phyloP scores from a whole-genome alignment of 768 basidiomycete species.

The Rhodotorula toruloides region DNA sequence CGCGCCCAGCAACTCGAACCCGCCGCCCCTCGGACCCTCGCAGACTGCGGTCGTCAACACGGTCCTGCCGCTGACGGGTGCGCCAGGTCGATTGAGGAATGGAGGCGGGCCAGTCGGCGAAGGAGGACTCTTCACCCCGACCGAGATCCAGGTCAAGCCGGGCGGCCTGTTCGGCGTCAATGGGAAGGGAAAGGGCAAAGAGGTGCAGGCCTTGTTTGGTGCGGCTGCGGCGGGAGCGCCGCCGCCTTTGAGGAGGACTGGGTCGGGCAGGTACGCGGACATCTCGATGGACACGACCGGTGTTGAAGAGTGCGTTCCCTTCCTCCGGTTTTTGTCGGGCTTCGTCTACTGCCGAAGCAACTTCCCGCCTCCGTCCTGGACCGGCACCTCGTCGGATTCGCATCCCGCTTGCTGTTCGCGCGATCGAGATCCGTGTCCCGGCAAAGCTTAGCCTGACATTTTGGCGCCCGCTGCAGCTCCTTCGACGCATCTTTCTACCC shows the following conservation, averaged over 20 bases:
- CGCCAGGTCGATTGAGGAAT: background rate
- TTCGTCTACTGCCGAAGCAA: no score
- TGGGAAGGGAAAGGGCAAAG: conserved; percentile 4
- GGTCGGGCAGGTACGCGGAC: background rate
- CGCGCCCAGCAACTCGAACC: background rate
- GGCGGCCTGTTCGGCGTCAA: background rate
- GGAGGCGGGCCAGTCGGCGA: no score
- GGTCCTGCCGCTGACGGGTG: background rate
- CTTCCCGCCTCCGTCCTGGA: background rate
- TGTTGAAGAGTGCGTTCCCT: conserved; percentile 28
- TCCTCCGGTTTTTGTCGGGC: background rate
- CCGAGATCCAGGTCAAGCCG: conserved; percentile 1
- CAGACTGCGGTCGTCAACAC: conserved; percentile 16
- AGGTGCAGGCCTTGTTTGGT: conserved; percentile 2
- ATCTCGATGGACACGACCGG: conserved; percentile 7
- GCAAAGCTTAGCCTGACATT: no score
- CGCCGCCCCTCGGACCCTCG: conserved; percentile 10
- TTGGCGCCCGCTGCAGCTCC: no score
- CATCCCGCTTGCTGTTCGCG: no score
- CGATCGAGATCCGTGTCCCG: no score
- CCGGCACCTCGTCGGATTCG: background rate
- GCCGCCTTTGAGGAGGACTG: conserved; percentile 2
- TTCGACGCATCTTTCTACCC: conserved; percentile 37
- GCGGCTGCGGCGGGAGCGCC: background rate
- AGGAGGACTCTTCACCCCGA: conserved; percentile 20